Percentiles rank a stretch among this genome's conserved stretches.
These are phyloP conservation scores for Russula vinacea DNA, from an alignment of 768 basidiomycete species.

Conservation along the genomic window DNA sequence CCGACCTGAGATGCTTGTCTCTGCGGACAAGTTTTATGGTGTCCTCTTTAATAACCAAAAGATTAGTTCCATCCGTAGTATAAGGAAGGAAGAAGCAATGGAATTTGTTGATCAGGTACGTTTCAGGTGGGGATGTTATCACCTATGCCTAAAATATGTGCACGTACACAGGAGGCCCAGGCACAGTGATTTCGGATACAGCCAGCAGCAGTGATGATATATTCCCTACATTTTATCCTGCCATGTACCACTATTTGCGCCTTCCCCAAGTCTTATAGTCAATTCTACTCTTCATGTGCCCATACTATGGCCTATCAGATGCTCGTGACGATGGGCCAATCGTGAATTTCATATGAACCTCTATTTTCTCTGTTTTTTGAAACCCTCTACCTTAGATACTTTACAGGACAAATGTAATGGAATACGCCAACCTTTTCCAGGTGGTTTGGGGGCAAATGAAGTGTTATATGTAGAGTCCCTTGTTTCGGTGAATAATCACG, in stretches of 20 bases:
- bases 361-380: no score
- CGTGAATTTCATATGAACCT: no score
- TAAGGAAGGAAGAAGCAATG: conserved; percentile 87
- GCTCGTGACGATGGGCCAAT: no score
- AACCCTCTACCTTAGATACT: no score
- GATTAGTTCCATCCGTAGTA: conserved; percentile 82
- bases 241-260: neutral
- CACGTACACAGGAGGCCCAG: conserved; percentile 44
- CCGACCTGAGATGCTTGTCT: conserved; percentile 93
- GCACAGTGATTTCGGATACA: conserved; percentile 39
- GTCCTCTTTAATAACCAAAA: conserved; percentile 96
- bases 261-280: neutral
- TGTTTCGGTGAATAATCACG: no score
- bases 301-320: no score
- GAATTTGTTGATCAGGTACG: conserved; percentile 88
- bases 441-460: no score
- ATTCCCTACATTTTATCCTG: neutral
- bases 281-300: no score
- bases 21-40: conserved; percentile 96
- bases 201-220: neutral
- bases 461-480: no score
- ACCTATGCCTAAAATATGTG: conserved; percentile 8
- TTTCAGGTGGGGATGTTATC: conserved; percentile 13
- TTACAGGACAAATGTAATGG: no score
- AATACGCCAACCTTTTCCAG: no score